Conservation (phyloP, 306 rosid genomes). For the Sicyos edulis region DNA sequence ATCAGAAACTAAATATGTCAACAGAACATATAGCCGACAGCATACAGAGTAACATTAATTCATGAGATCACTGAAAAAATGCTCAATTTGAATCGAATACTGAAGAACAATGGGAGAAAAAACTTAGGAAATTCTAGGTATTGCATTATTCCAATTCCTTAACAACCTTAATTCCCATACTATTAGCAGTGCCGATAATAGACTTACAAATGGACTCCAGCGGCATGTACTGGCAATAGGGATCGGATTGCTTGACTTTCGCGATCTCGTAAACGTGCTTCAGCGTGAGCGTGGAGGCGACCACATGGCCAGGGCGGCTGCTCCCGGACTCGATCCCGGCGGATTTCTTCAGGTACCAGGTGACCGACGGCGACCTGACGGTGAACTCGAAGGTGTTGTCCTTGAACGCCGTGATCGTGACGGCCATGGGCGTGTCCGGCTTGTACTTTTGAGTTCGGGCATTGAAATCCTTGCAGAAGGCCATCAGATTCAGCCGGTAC, state of each 20-base stretch:
- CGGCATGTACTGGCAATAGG: slow-evolving; percentile 59
- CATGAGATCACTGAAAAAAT: neutral
- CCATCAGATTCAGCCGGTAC: slow-evolving; percentile 78
- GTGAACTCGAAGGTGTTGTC: slow-evolving; percentile 85
- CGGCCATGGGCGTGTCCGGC: slow-evolving; percentile 74
- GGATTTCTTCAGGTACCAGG: slow-evolving; percentile 78
- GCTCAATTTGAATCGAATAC: neutral
- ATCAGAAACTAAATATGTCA: neutral
- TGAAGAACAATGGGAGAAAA: slow-evolving; percentile 4
- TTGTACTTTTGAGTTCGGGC: slow-evolving; percentile 81
- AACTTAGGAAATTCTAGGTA: neutral
- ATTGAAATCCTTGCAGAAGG: slow-evolving; percentile 90
- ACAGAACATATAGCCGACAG: slow-evolving; percentile 3
- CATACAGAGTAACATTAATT: neutral
- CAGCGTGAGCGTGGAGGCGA: slow-evolving; percentile 51
- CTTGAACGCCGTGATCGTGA: slow-evolving; percentile 70
- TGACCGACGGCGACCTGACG: slow-evolving; percentile 62
- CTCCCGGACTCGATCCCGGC: slow-evolving; percentile 72
- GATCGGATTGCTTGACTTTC: slow-evolving; percentile 70
- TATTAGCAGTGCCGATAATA: slow-evolving; percentile 62
- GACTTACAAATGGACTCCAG: slow-evolving; percentile 71
- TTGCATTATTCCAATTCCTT: slow-evolving; percentile 57
- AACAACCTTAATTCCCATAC: slow-evolving; percentile 74
- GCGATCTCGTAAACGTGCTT: slow-evolving; percentile 82
- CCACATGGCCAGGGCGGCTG: slow-evolving; percentile 62